A percentile compares a stretch with the other conserved stretches of the same genome.
Evolutionary conservation across 2,329 filamentous ascomycete genomes (phyloP).

Genomic region (Fusarium fujikuroi): DNA sequence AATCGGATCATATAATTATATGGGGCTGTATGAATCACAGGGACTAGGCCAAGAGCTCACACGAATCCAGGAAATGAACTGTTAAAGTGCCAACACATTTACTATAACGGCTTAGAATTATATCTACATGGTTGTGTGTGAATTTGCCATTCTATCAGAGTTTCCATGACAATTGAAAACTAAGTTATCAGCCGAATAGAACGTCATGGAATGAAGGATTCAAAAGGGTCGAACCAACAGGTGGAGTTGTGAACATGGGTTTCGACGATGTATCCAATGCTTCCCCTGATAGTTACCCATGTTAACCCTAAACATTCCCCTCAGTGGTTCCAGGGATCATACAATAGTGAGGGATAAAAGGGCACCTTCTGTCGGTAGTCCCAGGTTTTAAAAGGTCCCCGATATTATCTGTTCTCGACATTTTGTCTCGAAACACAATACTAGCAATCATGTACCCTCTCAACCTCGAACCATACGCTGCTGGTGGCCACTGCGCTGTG

Average conservation of each 20-base stretch:
- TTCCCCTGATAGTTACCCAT: neutral
- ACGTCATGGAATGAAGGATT: neutral
- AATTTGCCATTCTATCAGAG: too few relatives aligned
- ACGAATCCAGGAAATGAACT: too few relatives aligned
- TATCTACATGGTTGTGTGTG: too few relatives aligned
- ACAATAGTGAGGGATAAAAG: neutral
- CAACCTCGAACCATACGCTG: neutral
- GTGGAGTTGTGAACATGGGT: neutral
- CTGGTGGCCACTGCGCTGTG: neutral
- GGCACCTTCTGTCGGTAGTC: accelerated
- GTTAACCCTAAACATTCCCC: too few relatives aligned
- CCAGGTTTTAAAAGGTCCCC: too few relatives aligned
- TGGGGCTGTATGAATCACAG: too few relatives aligned
- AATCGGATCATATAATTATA: too few relatives aligned
- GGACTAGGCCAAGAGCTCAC: too few relatives aligned
- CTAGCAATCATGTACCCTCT: neutral
- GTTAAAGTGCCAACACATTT: too few relatives aligned
- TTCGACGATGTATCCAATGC: neutral
- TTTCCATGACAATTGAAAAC: neutral
- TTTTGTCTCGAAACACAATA: neutral
- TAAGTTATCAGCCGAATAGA: too few relatives aligned
- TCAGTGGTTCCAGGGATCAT: neutral
- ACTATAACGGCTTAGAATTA: accelerated
- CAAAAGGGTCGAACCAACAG: neutral
- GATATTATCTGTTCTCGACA: neutral